Evolutionary conservation across 2,329 filamentous ascomycete genomes (phyloP).

Genomic region (Zalaria obscura): DNA sequence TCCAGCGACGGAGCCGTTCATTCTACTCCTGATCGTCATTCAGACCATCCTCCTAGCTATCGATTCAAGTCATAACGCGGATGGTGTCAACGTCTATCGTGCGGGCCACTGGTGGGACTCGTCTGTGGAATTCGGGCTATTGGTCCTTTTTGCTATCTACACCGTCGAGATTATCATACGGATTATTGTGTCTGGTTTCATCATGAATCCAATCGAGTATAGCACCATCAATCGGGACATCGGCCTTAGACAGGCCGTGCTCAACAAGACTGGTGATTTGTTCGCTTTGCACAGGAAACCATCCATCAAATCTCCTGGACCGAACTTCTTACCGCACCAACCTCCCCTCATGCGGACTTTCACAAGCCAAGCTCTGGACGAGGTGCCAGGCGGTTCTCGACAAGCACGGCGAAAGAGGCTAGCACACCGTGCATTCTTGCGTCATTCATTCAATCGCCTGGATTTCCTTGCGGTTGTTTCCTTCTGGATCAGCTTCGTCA

Average conservation of each 20-base stretch:
- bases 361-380: conserved; percentile 23
- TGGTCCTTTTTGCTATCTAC: conserved; percentile 77
- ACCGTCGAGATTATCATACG: conserved; percentile 72
- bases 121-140: conserved; percentile 64
- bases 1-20: conserved; percentile 71
- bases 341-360: conserved; percentile 19
- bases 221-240: conserved; percentile 73
- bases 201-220: conserved; percentile 83
- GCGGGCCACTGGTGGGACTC: conserved; percentile 50
- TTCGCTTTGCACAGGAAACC: conserved; percentile 70
- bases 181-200: conserved; percentile 82
- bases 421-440: conserved; percentile 78
- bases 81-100: conserved; percentile 49
- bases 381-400: conserved; percentile 47
- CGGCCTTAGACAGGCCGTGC: conserved; percentile 58
- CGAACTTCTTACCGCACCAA: conserved; percentile 19
- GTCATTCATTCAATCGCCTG: conserved; percentile 89
- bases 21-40: conserved; percentile 73
- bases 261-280: conserved; percentile 61
- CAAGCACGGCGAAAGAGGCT: conserved; percentile 73
- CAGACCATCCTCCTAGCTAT: conserved; percentile 82
- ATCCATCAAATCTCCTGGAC: conserved; percentile 39
- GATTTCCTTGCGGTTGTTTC: conserved; percentile 92
- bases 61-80: conserved; percentile 46
- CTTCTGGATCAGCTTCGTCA: conserved; percentile 79